Evolutionary conservation across 176 grass and related monocot genomes (phyloP), one percentile per base, ranked within the genome.

Genomic region (Urochloa ruziziensis): DNA sequence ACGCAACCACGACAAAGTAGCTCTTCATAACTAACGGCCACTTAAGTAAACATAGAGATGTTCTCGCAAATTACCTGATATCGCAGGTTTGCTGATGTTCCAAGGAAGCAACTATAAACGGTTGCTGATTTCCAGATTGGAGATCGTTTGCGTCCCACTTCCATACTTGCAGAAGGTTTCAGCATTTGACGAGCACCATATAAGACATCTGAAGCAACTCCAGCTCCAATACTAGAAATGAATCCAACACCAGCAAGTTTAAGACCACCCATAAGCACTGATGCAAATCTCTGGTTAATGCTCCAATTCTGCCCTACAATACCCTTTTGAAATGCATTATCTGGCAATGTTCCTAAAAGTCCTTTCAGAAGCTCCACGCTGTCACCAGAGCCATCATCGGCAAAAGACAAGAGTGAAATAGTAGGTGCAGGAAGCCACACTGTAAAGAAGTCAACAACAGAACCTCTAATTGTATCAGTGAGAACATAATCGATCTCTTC

Each of bases 381-480:
- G 66, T 99, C 85, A 44, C 40, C 64, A 74, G 96, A 88, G 61
- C 91, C 92, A 86, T 96, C 85, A 6, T 89, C 91, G 28, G 80
- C 80, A 78, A 92, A 89, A 73, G 96, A 92, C 61, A 99, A 83
- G 83, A 99, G 92, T 0, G 93, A 99, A 77, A 99, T 88, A 62
- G 96, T 99, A 74, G 96, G 96, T 79, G 96, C 93, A 64, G 96
- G 96, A 73, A 99, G 93, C 96, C 96, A 99, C 62, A 99, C 93
- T 48, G 96, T 96, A 80, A 99, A 99, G 81, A 99, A 99, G 44
- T 99, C 96, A 76, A 99, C 96, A 79, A 99, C 96, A 51, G 87
- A 85, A 73, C 96, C 96, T 93, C 96, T 95, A 67, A 99, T 92
- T 51, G 93, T 96, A 82, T 99, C 96, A 42, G 91, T 99, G 57